Evolutionary conservation across 371 early-diverging fungal species (phyloP).

Genomic region (Mortierella sp.): DNA sequence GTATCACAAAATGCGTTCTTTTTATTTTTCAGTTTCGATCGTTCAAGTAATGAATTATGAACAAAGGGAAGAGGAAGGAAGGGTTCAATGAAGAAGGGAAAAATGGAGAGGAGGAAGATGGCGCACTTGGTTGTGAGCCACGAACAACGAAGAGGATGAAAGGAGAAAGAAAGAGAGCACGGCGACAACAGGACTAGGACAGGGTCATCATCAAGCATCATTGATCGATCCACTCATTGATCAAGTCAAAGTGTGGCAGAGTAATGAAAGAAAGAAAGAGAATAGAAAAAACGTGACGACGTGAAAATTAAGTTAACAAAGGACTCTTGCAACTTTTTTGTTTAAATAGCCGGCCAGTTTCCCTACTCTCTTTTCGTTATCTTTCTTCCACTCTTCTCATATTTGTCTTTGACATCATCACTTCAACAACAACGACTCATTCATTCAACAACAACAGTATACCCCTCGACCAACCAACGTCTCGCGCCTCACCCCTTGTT

Average conservation of each 20-base stretch:
- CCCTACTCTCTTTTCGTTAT: neutral
- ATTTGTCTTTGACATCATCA: neutral
- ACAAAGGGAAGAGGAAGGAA: neutral
- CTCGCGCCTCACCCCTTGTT: neutral
- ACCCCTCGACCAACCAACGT: neutral
- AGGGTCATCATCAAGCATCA: neutral
- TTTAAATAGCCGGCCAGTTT: neutral
- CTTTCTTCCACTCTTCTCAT: neutral
- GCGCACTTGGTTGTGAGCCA: slow-evolving; percentile 6
- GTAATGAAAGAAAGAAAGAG: neutral
- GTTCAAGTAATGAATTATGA: neutral
- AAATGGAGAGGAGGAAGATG: neutral
- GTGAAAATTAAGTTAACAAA: neutral
- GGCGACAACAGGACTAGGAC: neutral
- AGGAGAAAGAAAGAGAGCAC: neutral
- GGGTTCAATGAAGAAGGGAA: neutral
- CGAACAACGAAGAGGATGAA: neutral
- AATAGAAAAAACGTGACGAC: neutral
- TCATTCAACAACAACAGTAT: neutral
- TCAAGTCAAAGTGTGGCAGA: neutral
- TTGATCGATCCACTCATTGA: neutral
- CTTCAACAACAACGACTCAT: neutral
- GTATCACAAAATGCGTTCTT: neutral
- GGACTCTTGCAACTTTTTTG: neutral
- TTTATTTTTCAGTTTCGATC: slow-evolving; percentile 3